phyloP scores from a whole-genome alignment of 495 filamentous ascomycete species.

The Penicillium dipodomyicola region DNA sequence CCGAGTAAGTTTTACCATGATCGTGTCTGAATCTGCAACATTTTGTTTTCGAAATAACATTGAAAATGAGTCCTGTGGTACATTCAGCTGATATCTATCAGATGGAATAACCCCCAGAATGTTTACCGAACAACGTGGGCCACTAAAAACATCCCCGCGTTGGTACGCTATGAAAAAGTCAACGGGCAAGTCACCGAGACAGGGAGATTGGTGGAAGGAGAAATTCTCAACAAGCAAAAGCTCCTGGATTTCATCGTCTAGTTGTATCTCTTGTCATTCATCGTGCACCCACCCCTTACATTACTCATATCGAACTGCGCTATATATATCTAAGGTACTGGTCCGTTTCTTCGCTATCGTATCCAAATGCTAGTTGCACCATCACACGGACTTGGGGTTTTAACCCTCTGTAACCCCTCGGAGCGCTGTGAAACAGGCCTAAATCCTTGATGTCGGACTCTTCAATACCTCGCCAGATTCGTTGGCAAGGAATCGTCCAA shows the following conservation, averaged over 20 bases:
- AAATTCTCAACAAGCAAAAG: conserved; percentile 30
- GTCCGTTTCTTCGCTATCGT: background rate
- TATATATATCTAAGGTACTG: background rate
- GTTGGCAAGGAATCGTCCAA: background rate
- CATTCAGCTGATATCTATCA: conserved; percentile 10
- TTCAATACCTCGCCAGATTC: no score
- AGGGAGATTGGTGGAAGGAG: conserved; percentile 26
- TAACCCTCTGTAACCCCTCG: background rate
- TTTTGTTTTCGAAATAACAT: background rate
- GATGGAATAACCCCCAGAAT: conserved; percentile 33
- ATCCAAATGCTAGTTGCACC: background rate
- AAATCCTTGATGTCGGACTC: background rate
- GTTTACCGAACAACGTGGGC: conserved; percentile 30
- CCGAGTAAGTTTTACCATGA: conserved; percentile 22
- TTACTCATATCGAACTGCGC: background rate
- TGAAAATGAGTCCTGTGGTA: background rate
- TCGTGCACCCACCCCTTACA: background rate
- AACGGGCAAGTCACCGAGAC: conserved; percentile 29
- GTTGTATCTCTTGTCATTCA: background rate
- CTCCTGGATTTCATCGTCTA: conserved; percentile 13
- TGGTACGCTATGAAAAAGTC: conserved; percentile 31
- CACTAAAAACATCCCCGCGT: conserved; percentile 24
- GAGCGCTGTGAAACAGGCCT: background rate
- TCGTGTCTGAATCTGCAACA: background rate
- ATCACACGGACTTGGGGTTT: background rate